Base-by-base conservation (phyloP, 495 filamentous ascomycete genomes). In the Penicillium cataractarum region DNA sequence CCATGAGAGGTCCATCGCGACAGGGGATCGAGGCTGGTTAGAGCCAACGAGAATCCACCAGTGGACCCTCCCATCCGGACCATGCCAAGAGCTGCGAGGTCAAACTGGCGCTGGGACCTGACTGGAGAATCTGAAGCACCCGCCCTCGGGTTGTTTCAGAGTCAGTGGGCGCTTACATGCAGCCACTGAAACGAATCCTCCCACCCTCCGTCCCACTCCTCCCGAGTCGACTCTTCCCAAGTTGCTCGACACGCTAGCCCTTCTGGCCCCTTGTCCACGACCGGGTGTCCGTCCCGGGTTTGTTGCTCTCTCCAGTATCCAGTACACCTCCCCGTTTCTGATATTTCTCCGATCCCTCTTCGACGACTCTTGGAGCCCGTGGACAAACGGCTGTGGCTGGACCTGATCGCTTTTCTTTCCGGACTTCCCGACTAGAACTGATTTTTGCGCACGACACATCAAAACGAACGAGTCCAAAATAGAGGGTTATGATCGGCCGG, bases 131-230 rank as follows among this genome's bases (percentile, higher is more conserved):
- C 66, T 74, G 72, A 74, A 74, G 68, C 72, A 74, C 65, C 70
- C 70, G 70, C 71, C 57, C 50, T 55, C 56, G 61, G 58, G 26
- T 61, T 49, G 73, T 75, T 75, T 75, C 73, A 75, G 69, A 69
- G 32, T 40, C 49, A 55, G 63, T 68, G 64, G 69, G 71, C 71
- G 71, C 71, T 71, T 74, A 74, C 69, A 60, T 66, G 71, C 71
- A 72, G 66, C 65, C 64, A 69, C 50, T 71, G 63, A 67, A 66
- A 70, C 65, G 52, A 55, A 42, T 44, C 57, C 50, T 40, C 32
- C 1, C 10, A 6, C 31, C 31, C 21, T 17, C 24, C 12, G 37
- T 42, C 35, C 54, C 54, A 27, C 37, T 56, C 37, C 22, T 24
- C 21, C 31, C 51, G 9, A 26, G 35, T 52, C n/a, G n/a, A 31